phyloP scores from a whole-genome alignment of 805 yeast species.

The Candida taoyuanica region DNA sequence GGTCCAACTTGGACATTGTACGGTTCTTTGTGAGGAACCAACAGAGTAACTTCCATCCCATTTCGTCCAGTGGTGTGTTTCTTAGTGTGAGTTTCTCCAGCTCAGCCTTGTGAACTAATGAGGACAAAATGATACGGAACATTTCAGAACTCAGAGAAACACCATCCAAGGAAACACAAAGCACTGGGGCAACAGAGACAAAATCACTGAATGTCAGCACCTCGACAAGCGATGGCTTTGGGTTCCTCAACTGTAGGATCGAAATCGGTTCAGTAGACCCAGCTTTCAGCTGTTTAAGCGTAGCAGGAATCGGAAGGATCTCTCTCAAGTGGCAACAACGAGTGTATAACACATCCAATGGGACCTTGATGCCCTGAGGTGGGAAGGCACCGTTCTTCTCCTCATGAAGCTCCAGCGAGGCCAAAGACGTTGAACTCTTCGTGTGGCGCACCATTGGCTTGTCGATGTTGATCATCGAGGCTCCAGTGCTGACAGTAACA shows the following conservation, averaged over 20 bases:
- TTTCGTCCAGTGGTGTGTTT: constrained; percentile 68
- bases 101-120: constrained; percentile 57
- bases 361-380: constrained; percentile 29
- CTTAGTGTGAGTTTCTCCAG: constrained; percentile 71
- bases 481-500: constrained; percentile 30
- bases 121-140: constrained; percentile 62
- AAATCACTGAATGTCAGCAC: constrained; percentile 85
- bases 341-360: constrained; percentile 75
- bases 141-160: constrained; percentile 70
- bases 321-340: constrained; percentile 92
- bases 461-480: constrained; percentile 36
- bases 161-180: constrained; percentile 76
- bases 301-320: constrained; percentile 88
- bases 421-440: constrained; percentile 27
- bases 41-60: constrained; percentile 80
- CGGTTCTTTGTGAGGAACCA: constrained; percentile 68
- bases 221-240: constrained; percentile 85
- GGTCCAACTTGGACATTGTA: constrained; percentile 53
- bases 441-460: constrained; percentile 39
- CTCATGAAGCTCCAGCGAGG: constrained; percentile 14
- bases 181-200: constrained; percentile 76
- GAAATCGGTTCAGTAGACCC: constrained; percentile 85
- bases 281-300: constrained; percentile 66
- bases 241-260: constrained; percentile 69
- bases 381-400: constrained; percentile 28